A percentile compares a stretch with the other conserved stretches of the same genome.
These are phyloP conservation scores for Casuarina equisetifolia DNA, from an alignment of 306 rosid species.

Conservation along the genomic window DNA sequence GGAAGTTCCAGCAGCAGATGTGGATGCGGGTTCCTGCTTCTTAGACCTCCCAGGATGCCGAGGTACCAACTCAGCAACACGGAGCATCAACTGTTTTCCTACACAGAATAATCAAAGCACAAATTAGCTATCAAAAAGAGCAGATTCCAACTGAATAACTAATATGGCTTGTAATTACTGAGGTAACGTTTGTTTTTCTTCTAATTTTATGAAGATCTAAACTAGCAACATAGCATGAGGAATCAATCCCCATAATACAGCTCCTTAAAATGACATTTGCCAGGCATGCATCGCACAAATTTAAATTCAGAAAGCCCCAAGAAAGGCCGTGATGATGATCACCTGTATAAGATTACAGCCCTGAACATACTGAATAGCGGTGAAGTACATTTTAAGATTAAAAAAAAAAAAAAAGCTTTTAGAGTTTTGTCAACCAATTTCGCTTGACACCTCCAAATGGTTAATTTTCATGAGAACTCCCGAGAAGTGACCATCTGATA, in stretches of 20 bases:
- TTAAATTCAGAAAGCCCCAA: not conserved
- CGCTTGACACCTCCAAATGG: not conserved
- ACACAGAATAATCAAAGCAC: slow-evolving; percentile 29
- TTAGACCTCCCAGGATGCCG: slow-evolving; percentile 82
- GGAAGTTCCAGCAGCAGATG: slow-evolving; percentile 68
- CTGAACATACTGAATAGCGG: not conserved
- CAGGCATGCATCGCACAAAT: not conserved
- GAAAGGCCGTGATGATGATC: not conserved
- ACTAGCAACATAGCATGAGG: not conserved
- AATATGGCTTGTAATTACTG: not conserved
- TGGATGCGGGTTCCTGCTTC: slow-evolving; percentile 69
- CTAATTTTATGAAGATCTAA: no score
- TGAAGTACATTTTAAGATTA: not conserved
- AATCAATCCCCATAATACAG: not conserved
- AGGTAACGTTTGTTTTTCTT: not conserved
- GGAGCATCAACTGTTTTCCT: slow-evolving; percentile 78
- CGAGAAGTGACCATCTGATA: not conserved
- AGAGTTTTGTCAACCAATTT: not conserved
- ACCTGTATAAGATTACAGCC: not conserved
- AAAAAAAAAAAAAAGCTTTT: not conserved
- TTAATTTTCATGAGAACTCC: not conserved
- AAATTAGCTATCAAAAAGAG: not conserved
- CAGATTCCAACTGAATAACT: not conserved
- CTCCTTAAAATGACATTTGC: not conserved
- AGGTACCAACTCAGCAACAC: slow-evolving; percentile 78